These are phyloP conservation scores for Penicillium italicum DNA, from an alignment of 2,329 filamentous ascomycete genomes.

Conservation along the genomic window DNA sequence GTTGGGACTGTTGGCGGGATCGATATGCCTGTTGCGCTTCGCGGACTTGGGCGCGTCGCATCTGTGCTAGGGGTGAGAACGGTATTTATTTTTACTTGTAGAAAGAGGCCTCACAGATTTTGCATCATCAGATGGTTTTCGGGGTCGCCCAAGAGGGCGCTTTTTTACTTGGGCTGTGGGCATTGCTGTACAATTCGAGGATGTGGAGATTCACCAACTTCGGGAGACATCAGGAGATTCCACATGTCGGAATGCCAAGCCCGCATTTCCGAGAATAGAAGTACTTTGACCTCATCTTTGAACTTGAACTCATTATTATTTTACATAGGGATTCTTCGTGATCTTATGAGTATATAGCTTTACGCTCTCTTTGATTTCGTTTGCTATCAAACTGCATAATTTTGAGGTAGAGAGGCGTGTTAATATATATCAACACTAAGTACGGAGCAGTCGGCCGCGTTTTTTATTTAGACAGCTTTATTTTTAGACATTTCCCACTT, in stretches of 20 bases:
- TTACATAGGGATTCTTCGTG: neutral
- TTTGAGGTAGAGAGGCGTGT: neutral
- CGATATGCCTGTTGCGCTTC: slow-evolving; percentile 17
- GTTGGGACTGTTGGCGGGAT: slow-evolving; percentile 11
- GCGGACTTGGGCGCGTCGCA: slow-evolving; percentile 10
- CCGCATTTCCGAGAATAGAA: neutral
- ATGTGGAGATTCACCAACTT: neutral
- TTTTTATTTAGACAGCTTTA: too few species aligned
- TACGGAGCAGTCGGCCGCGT: too few species aligned
- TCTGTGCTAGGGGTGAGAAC: neutral
- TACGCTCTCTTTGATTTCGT: neutral
- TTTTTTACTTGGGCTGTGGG: neutral
- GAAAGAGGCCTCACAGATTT: neutral
- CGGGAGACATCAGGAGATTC: neutral
- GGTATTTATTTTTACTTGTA: neutral
- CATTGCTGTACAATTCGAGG: neutral
- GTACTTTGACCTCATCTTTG: neutral
- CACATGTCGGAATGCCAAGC: neutral
- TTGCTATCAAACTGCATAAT: too few species aligned
- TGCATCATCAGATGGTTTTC: neutral
- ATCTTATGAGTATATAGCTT: neutral
- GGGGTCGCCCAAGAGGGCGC: neutral
- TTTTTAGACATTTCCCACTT: too few species aligned
- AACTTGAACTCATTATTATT: too few species aligned
- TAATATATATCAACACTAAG: neutral